Evolutionary conservation across 192 early-diverging fungal genomes (phyloP), one percentile per base, ranked within the genome.

Genomic region (Gigaspora rosea): DNA sequence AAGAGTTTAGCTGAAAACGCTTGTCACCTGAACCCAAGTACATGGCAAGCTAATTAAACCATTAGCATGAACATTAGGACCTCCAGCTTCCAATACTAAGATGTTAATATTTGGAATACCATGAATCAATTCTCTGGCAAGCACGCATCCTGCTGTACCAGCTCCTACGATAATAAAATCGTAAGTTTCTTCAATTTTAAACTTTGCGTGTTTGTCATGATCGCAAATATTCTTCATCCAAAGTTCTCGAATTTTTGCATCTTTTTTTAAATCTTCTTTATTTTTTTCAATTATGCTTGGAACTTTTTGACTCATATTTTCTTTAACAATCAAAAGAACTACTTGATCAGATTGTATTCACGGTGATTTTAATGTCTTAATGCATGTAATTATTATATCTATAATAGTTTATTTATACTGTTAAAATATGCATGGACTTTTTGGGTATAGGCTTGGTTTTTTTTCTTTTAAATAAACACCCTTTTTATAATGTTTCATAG

Each of bases 141-240:
- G 32, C 12, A 62, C 59, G 22, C 59, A 62, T 62, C 59, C 59
- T 1, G 59, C 59, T 8, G 59, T 32, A 22, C 59, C 59, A 62
- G 59, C 59, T 62, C 59, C 59, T 7, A 62, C 59, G 27, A 62
- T 62, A 32, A 62, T 62, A 62, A 62, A 62, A 32, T 62, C 59
- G 35, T 33, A 62, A 62, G 27, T 33, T 32, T 62, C 59, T 32
- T 62, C 35, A 15, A 15, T 18, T 56, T n/a, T 56, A 18, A 56
- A 18, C 4, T 5, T 5, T 56, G 12, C 11, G 18, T 5, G 12
- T n/a, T 18, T 56, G 12, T 15, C 52, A 18, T n/a, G 8, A 56
- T 56, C 12, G 4, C 18, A n/a, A 56, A 56, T 56, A 56, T n/a
- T 56, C 12, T 56, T 56, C 18, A n/a, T 18, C 52, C 52, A 56